Percentiles rank a stretch among this genome's conserved stretches.
Conservation (phyloP, 75 land plant species). For the Pinus albicaulis region DNA sequence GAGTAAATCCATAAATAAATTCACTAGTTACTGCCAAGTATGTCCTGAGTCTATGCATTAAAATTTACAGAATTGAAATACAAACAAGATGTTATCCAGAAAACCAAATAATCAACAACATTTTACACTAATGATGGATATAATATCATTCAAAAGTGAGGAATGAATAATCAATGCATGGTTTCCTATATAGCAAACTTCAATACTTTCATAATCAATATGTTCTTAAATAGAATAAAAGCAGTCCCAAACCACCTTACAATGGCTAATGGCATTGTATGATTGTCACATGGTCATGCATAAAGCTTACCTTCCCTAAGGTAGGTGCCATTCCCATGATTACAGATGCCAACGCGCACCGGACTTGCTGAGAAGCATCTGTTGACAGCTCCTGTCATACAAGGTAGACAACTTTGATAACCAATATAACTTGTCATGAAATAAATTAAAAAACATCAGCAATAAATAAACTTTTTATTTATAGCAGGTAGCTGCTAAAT, state of each 20-base stretch:
- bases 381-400: slow-evolving; percentile 47
- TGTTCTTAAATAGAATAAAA: not conserved
- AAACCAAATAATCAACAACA: not conserved
- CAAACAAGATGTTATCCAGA: not conserved
- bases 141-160: not conserved
- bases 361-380: slow-evolving; percentile 65
- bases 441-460: not conserved
- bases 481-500: not conserved
- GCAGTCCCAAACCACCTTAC: not conserved
- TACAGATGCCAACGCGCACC: slow-evolving; percentile 64
- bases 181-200: not conserved
- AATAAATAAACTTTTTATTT: not conserved
- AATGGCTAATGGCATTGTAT: not conserved
- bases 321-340: slow-evolving; percentile 72
- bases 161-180: not conserved
- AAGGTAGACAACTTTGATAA: not conserved
- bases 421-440: not conserved
- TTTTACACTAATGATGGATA: not conserved
- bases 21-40: not conserved
- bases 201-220: not conserved
- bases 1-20: not conserved
- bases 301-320: slow-evolving; percentile 43
- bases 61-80: not conserved
- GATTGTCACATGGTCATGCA: not conserved
- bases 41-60: not conserved